A percentile compares a stretch with the other conserved stretches of the same genome.
Conservation (phyloP, 768 basidiomycete genomes). For the Rhodotorula paludigena region DNA sequence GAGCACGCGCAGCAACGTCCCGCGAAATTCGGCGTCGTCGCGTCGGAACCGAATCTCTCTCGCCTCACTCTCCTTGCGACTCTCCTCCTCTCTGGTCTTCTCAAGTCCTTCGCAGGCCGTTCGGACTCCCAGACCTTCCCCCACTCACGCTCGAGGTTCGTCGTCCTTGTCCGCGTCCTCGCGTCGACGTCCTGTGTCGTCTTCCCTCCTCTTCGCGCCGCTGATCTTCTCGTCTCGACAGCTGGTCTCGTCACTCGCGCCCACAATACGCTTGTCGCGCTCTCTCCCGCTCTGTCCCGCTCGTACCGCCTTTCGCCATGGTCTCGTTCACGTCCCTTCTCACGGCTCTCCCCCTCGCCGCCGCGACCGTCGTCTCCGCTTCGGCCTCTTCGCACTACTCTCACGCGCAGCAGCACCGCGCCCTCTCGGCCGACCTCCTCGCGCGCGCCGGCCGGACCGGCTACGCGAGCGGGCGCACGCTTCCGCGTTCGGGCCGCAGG, state of each 20-base stretch:
- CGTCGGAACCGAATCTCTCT: no score
- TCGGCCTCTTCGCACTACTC: slow-evolving; percentile 13
- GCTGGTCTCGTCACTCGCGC: slow-evolving; percentile 9
- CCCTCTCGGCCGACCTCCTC: not conserved
- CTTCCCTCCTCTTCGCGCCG: no score
- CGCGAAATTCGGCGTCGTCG: no score
- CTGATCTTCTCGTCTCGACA: not conserved
- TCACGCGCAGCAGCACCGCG: slow-evolving; percentile 1
- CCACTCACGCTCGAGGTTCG: not conserved
- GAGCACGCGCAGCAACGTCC: no score
- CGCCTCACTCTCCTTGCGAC: not conserved
- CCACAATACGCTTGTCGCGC: not conserved
- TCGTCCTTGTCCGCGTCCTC: not conserved
- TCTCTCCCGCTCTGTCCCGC: not conserved
- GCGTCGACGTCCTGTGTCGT: not conserved
- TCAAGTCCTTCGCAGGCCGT: not conserved
- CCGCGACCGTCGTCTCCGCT: not conserved
- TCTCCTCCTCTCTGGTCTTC: no score
- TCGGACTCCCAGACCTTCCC: not conserved
- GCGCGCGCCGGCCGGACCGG: not conserved
- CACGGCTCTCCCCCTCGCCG: slow-evolving; percentile 7
- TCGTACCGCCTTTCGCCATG: not conserved
- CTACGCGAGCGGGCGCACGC: slow-evolving; percentile 3
- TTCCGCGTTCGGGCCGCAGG: slow-evolving; percentile 3
- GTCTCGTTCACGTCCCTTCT: slow-evolving; percentile 7